Evolutionary conservation across 2,329 filamentous ascomycete species (phyloP).

Genomic region (Penicillium sp.): DNA sequence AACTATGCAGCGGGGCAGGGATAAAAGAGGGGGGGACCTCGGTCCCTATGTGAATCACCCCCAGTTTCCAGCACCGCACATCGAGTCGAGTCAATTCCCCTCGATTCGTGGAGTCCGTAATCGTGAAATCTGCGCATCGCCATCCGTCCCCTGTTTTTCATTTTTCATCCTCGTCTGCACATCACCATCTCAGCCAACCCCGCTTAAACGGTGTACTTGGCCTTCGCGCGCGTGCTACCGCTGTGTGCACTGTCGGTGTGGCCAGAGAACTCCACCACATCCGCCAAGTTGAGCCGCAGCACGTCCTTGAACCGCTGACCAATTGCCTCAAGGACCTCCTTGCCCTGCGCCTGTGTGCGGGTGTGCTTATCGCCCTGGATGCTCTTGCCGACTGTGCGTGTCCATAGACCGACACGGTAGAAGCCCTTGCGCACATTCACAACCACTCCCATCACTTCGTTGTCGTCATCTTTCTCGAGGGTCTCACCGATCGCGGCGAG

Average conservation of each 20-base stretch:
- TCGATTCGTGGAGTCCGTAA: slow-evolving; percentile 12
- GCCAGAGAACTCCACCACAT: slow-evolving; percentile 90
- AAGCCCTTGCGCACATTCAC: slow-evolving; percentile 99
- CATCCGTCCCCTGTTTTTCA: slow-evolving; percentile 13
- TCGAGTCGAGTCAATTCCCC: slow-evolving; percentile 11
- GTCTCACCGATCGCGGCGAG: slow-evolving; percentile 96
- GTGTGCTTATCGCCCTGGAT: slow-evolving; percentile 75
- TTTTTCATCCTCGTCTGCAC: slow-evolving; percentile 20
- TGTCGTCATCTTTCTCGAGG: slow-evolving; percentile 86
- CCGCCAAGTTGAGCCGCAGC: slow-evolving; percentile 72
- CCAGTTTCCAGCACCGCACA: slow-evolving; percentile 9
- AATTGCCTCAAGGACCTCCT: slow-evolving; percentile 79
- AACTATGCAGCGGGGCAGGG: slow-evolving; percentile 19
- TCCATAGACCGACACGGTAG: slow-evolving; percentile 97
- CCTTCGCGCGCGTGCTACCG: slow-evolving; percentile 92
- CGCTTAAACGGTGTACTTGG: slow-evolving; percentile 79
- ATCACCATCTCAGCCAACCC: slow-evolving; percentile 13
- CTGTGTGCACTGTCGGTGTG: slow-evolving; percentile 92
- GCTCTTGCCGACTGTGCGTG: slow-evolving; percentile 84
- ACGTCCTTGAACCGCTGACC: slow-evolving; percentile 91
- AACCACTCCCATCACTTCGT: slow-evolving; percentile 98
- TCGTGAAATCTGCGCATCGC: slow-evolving; percentile 11
- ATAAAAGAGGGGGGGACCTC: slow-evolving; percentile 20
- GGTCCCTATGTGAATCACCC: slow-evolving; percentile 19
- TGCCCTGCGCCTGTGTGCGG: slow-evolving; percentile 75